Conservation (phyloP, 768 basidiomycete genomes). For the Infundibulicybe gibba region DNA sequence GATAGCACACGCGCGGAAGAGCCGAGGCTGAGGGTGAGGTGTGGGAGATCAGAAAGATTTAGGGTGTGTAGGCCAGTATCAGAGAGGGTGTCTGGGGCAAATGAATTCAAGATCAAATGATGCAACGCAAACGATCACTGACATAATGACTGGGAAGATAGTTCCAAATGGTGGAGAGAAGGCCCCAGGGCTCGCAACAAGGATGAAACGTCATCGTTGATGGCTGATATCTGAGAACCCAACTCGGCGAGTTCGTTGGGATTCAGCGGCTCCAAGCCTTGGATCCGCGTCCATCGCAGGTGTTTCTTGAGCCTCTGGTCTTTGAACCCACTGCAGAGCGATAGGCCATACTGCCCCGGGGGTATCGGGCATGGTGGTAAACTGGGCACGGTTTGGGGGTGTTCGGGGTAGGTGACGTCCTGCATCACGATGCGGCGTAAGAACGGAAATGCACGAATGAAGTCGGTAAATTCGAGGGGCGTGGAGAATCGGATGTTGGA, state of each 20-base stretch:
- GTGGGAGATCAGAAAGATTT: slow-evolving; percentile 16
- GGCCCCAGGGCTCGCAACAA: slow-evolving; percentile 7
- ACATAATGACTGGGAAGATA: slow-evolving; percentile 8
- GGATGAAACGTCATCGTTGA: slow-evolving; percentile 1
- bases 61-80: slow-evolving; percentile 10
- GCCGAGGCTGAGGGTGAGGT: slow-evolving; percentile 19
- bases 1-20: slow-evolving; percentile 22
- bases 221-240: neutral
- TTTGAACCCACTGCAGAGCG: neutral
- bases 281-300: neutral
- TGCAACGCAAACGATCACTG: neutral
- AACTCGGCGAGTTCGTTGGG: neutral
- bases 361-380: neutral
- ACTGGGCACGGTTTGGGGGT: neutral
- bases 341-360: neutral
- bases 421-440: neutral
- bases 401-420: neutral
- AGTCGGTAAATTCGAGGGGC: neutral
- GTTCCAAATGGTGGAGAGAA: slow-evolving; percentile 4
- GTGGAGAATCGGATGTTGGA: neutral
- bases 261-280: neutral
- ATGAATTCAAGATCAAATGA: neutral
- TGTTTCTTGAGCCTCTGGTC: neutral
- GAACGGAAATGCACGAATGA: slow-evolving; percentile 1
- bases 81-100: slow-evolving; percentile 7